Base-by-base conservation (phyloP, 2,329 filamentous ascomycete genomes). In the Trichoderma cornu-damae region DNA sequence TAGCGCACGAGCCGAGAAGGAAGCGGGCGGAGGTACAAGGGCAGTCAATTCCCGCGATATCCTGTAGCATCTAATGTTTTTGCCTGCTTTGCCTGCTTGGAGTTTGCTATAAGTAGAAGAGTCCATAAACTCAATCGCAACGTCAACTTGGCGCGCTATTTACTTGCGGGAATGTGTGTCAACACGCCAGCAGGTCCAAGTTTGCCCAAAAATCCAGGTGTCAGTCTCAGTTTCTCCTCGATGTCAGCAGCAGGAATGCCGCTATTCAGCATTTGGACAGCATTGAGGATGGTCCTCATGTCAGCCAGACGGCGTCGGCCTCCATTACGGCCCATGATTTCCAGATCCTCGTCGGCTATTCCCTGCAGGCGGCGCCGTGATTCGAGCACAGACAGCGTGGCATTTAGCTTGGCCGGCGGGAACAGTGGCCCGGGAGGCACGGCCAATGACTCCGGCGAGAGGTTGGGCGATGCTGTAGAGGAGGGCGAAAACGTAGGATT, bases 401-500 rank as follows among this genome's bases (percentile, higher is more conserved):
- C 62, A 57, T 81, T 81, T 48, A 65, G 65, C 18, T 64, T 60
- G 3, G 66, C 66, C 1, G 71, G 66, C 1, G 70, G 65, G 57
- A 68, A 72, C 1, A 64, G 20, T 4, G 71, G 69, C 1, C 60
- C 52, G 7, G 59, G 35, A 2, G 69, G 57, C 9, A 63, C 63
- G 57, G 61, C 61, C 48, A 61, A 22, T 55, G 46, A 55, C 61
- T 58, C 53, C 2, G 55, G 55, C 0, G 62, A 4, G 56, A 59
- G 3, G 30, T 63, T 56, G 11, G 61, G 28, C 22, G 63, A 61
- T 6, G 73, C 78, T 2, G 71, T 79, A 6, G 79, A 82, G 1
- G 79, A 80, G 22, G 77, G 72, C 5, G 79, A 82, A 46, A 74
- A 77, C 4, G 77, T 81, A 28, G 80, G 79, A 61, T 78, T 79